phyloP scores from a whole-genome alignment of 2,329 filamentous ascomycete species.

The Aureobasidium sp. region DNA sequence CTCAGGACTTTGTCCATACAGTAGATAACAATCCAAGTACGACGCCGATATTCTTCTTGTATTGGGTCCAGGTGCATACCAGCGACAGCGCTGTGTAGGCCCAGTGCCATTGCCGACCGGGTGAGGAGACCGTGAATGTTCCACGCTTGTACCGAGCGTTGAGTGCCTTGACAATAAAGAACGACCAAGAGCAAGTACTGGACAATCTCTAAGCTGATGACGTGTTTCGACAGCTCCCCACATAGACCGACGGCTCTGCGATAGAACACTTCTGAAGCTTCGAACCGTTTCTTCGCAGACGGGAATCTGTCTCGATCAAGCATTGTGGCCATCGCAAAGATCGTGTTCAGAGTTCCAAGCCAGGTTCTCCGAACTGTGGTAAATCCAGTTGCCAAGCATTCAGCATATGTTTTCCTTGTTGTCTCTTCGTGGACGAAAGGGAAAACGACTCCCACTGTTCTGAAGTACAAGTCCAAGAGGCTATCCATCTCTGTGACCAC shows the following conservation, averaged over 20 bases:
- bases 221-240: conserved; percentile 18
- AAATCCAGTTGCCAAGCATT: conserved; percentile 24
- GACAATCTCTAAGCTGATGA: conserved; percentile 21
- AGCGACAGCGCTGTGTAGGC: conserved; percentile 39
- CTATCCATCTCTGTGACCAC: conserved; percentile 21
- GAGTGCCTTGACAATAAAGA: conserved; percentile 47
- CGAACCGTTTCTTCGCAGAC: conserved; percentile 27
- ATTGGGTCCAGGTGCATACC: conserved; percentile 31
- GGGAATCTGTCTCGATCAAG: conserved; percentile 23
- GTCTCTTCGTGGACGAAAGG: conserved; percentile 31
- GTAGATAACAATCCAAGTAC: conserved; percentile 33
- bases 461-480: conserved; percentile 30
- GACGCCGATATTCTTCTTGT: conserved; percentile 41
- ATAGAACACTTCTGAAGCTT: conserved; percentile 38
- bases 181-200: conserved; percentile 42
- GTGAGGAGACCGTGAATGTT: conserved; percentile 39
- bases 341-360: conserved; percentile 43
- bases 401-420: conserved; percentile 28
- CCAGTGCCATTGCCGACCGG: conserved; percentile 38
- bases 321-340: conserved; percentile 40
- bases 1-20: conserved; percentile 38
- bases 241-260: conserved; percentile 37
- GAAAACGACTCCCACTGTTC: conserved; percentile 29
- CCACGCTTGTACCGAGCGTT: conserved; percentile 46
- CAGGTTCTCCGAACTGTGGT: conserved; percentile 37